These are phyloP conservation scores for Fusarium clavum DNA, from an alignment of 2,329 filamentous ascomycete species.

Conservation along the genomic window DNA sequence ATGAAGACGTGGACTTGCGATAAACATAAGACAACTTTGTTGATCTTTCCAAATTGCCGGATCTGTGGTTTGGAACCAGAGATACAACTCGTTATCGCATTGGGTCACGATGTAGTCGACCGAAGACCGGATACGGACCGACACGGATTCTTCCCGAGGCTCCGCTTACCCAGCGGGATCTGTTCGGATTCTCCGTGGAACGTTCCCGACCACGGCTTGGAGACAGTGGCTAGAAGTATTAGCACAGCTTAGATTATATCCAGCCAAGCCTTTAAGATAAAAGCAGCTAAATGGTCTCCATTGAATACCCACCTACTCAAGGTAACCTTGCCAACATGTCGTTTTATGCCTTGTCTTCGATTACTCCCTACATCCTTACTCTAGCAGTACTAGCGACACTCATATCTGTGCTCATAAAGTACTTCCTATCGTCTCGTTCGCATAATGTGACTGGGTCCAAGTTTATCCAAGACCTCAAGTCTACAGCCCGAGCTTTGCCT, in stretches of 20 bases:
- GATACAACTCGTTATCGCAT: background rate
- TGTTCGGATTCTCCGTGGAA: background rate
- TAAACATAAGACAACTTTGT: background rate
- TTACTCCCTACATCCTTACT: conserved; percentile 15
- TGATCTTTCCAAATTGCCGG: background rate
- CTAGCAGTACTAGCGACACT: conserved; percentile 14
- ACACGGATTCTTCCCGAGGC: background rate
- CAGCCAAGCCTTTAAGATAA: background rate
- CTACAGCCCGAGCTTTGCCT: conserved; percentile 55
- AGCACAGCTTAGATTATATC: background rate
- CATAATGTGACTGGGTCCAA: background rate
- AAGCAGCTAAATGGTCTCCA: background rate
- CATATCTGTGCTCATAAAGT: conserved; percentile 49
- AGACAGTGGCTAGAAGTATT: background rate
- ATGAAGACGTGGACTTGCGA: background rate
- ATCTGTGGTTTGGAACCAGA: background rate
- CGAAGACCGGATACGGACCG: background rate
- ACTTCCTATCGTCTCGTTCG: conserved; percentile 10
- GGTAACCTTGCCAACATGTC: background rate
- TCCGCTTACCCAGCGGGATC: background rate
- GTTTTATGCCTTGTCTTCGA: background rate
- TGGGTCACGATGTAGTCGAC: background rate
- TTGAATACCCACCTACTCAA: background rate
- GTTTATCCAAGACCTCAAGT: background rate
- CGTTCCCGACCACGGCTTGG: background rate